These are phyloP conservation scores for Suillus fuscotomentosus DNA, from an alignment of 768 basidiomycete species.

Conservation along the genomic window DNA sequence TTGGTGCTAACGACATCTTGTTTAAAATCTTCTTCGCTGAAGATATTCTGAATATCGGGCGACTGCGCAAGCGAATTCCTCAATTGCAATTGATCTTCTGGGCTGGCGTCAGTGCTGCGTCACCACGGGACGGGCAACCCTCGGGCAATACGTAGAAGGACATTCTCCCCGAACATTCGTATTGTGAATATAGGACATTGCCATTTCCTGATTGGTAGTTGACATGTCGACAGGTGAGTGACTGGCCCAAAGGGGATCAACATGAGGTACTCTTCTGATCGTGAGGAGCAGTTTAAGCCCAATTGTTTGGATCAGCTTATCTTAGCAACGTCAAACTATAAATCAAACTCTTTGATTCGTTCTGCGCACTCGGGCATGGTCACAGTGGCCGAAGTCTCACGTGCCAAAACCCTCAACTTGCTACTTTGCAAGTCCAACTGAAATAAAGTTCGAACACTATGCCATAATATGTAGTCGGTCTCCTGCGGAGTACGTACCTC, in stretches of 20 bases:
- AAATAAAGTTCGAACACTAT: neutral
- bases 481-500: neutral
- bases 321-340: neutral
- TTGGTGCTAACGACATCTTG: neutral
- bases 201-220: neutral
- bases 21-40: neutral
- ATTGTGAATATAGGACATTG: neutral
- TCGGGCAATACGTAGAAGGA: neutral
- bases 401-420: too few relatives aligned
- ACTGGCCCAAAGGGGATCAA: neutral
- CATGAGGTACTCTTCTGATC: neutral
- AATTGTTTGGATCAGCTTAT: neutral
- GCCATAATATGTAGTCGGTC: neutral
- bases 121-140: slow-evolving; percentile 1
- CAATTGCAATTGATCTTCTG: neutral
- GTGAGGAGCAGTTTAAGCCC: neutral
- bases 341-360: neutral
- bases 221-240: neutral
- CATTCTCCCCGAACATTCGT: neutral
- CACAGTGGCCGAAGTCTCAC: neutral
- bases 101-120: neutral
- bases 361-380: neutral
- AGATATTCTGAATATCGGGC: too few relatives aligned
- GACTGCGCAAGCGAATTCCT: too few relatives aligned
- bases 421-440: neutral